These are phyloP conservation scores for Acacia confusa DNA, from an alignment of 306 rosid genomes.

Conservation along the genomic window DNA sequence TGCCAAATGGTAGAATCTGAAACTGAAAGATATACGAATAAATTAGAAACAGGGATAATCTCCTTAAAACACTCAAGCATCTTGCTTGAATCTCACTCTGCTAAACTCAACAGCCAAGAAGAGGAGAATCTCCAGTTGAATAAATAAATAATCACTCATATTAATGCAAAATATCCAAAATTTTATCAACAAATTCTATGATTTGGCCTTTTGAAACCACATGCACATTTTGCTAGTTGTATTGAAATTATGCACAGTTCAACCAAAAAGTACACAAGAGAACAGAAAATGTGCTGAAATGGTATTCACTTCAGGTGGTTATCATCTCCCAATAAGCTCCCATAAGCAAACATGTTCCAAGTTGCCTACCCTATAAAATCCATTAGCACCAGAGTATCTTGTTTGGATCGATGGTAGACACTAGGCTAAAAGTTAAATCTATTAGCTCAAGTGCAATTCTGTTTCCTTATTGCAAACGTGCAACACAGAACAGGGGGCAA, in stretches of 20 bases:
- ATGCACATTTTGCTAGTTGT: no score
- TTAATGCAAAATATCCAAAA: no score
- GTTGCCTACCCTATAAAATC: not conserved
- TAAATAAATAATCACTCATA: no score
- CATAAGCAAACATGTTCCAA: not conserved
- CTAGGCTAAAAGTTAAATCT: not conserved
- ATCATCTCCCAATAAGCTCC: no score
- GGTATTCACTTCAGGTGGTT: no score
- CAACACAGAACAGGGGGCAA: not conserved
- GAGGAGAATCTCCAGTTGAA: no score
- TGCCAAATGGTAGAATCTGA: not conserved
- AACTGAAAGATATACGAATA: not conserved
- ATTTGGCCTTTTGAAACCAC: no score
- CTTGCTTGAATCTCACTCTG: not conserved
- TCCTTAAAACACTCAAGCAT: not conserved
- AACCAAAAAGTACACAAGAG: no score
- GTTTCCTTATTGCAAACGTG: not conserved
- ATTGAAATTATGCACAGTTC: no score
- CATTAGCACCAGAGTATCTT: not conserved
- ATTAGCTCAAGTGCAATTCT: not conserved
- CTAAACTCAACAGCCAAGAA: not conserved
- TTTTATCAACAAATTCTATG: no score
- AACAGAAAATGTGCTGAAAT: no score
- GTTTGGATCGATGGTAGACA: not conserved
- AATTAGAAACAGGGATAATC: not conserved